Evolutionary conservation across 2,329 filamentous ascomycete species (phyloP).

Genomic region (Claviceps sp.): DNA sequence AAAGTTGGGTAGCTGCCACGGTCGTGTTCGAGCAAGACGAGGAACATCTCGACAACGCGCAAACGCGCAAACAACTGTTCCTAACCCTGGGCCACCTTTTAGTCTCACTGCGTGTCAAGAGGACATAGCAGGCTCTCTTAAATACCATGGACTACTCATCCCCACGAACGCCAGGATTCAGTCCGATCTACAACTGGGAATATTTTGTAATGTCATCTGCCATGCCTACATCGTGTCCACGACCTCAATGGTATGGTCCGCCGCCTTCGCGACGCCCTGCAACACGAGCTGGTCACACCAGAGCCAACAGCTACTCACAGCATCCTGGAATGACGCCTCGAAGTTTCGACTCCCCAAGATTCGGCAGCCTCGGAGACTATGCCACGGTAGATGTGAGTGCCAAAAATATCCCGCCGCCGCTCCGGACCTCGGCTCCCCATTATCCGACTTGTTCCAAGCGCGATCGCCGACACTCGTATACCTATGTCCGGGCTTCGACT

Average conservation of each 20-base stretch:
- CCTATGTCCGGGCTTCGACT: constrained; percentile 45
- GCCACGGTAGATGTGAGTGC: constrained; percentile 54
- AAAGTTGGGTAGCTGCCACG: not conserved
- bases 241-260: constrained; percentile 35
- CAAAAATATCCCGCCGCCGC: constrained; percentile 35
- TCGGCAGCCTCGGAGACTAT: constrained; percentile 49
- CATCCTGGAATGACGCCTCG: constrained; percentile 25
- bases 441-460: constrained; percentile 24
- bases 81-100: not conserved
- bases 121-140: constrained; percentile 21
- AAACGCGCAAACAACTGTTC: not conserved
- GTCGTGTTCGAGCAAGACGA: not conserved
- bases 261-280: constrained; percentile 38
- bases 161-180: constrained; percentile 30
- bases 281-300: constrained; percentile 32
- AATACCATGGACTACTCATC: constrained; percentile 25
- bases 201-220: constrained; percentile 40
- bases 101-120: constrained; percentile 15
- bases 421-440: constrained; percentile 23
- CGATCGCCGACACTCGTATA: constrained; percentile 43
- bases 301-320: constrained; percentile 26
- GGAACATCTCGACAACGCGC: not conserved
- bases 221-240: constrained; percentile 43
- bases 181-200: constrained; percentile 37
- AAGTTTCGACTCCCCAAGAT: constrained; percentile 43